phyloP scores from a whole-genome alignment of 192 early-diverging fungal genomes.

The Linnemannia hyalina region DNA sequence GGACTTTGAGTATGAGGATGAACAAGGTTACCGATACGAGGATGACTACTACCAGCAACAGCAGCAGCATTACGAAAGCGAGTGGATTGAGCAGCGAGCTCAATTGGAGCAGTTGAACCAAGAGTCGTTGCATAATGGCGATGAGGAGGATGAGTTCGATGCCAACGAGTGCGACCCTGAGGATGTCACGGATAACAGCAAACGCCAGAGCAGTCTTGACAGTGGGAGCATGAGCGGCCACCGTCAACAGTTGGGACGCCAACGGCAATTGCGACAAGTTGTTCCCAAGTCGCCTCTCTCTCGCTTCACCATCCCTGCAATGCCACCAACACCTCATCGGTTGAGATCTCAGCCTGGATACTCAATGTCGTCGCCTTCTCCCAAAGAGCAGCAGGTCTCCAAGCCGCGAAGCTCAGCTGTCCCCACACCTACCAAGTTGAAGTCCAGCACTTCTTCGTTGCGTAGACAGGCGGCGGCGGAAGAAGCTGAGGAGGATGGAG shows the following conservation, averaged over 20 bases:
- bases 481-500: not conserved
- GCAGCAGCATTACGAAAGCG: constrained; percentile 7
- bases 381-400: not conserved
- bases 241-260: not conserved
- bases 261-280: constrained; percentile 3
- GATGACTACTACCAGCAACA: constrained; percentile 15
- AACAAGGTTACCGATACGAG: constrained; percentile 11
- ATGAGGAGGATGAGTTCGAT: constrained; percentile 22
- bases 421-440: constrained; percentile 15
- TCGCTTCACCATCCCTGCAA: not conserved
- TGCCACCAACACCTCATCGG: constrained; percentile 14
- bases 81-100: constrained; percentile 21
- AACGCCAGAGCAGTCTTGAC: constrained; percentile 37
- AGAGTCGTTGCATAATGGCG: not conserved
- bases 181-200: constrained; percentile 51
- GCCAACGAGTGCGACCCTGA: constrained; percentile 38
- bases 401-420: not conserved
- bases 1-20: constrained; percentile 28
- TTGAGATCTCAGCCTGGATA: constrained; percentile 8
- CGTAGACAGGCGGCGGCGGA: not conserved
- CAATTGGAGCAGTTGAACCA: constrained; percentile 11
- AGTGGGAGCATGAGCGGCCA: constrained; percentile 35
- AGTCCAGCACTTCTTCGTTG: constrained; percentile 2
- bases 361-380: constrained; percentile 31
- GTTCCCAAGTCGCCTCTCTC: constrained; percentile 22